A percentile compares a stretch with the other conserved stretches of the same genome.
Conservation (phyloP, 495 filamentous ascomycete genomes). For the Xanthoparmelia taractica region DNA sequence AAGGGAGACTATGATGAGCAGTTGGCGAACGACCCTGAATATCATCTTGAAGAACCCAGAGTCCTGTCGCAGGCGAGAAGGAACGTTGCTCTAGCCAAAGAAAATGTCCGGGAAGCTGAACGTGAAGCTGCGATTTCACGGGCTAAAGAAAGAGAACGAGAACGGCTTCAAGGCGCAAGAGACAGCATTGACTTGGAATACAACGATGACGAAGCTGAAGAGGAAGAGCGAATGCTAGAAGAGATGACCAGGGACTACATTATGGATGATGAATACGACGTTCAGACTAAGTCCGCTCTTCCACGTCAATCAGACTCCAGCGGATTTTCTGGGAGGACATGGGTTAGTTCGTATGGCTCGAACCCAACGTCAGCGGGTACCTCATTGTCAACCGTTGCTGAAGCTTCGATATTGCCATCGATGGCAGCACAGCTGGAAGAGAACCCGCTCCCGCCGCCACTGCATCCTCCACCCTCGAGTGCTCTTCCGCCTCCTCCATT, state of each 20-base stretch:
- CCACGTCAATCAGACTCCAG: slow-evolving; percentile 88
- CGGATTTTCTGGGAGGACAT: slow-evolving; percentile 72
- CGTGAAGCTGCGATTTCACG: slow-evolving; percentile 55
- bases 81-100: slow-evolving; percentile 70
- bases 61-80: slow-evolving; percentile 53
- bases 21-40: slow-evolving; percentile 28
- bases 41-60: slow-evolving; percentile 29
- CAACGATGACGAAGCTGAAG: slow-evolving; percentile 71
- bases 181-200: slow-evolving; percentile 39
- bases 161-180: slow-evolving; percentile 32
- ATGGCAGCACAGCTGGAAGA: slow-evolving; percentile 29
- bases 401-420: slow-evolving; percentile 43
- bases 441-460: slow-evolving; percentile 28
- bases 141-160: slow-evolving; percentile 36
- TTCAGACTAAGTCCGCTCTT: slow-evolving; percentile 63
- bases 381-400: slow-evolving; percentile 67
- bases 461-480: slow-evolving; percentile 29
- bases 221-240: slow-evolving; percentile 85
- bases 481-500: slow-evolving; percentile 32
- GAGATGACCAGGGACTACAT: slow-evolving; percentile 85
- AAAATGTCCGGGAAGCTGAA: slow-evolving; percentile 70
- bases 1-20: slow-evolving; percentile 35
- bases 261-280: slow-evolving; percentile 75
- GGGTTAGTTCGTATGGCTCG: slow-evolving; percentile 78
- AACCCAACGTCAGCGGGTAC: slow-evolving; percentile 67